phyloP scores from a whole-genome alignment of 176 grass and related monocot species.

The Urochloa ruziziensis region DNA sequence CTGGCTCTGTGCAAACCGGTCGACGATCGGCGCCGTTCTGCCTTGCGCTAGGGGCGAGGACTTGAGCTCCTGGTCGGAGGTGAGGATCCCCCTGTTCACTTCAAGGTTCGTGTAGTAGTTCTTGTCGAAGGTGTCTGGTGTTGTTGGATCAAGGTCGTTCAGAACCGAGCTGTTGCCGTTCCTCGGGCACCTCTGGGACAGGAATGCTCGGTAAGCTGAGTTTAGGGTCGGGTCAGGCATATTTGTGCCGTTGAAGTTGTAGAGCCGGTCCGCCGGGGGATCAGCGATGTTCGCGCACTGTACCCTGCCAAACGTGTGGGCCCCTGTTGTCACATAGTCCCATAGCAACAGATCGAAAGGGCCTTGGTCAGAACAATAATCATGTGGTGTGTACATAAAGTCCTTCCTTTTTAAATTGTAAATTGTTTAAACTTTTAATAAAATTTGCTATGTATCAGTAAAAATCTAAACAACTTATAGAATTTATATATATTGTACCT shows the following conservation, averaged over 20 bases:
- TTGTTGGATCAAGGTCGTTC: constrained; percentile 61
- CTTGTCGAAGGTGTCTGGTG: constrained; percentile 51
- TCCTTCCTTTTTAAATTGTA: too few relatives aligned
- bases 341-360: too few relatives aligned
- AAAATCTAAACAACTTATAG: too few relatives aligned
- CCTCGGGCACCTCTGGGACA: constrained; percentile 37
- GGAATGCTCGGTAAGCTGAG: neutral
- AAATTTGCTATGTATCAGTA: too few relatives aligned
- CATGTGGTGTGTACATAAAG: too few relatives aligned
- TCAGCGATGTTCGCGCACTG: constrained; percentile 16
- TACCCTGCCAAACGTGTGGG: constrained; percentile 63
- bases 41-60: neutral
- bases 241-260: constrained; percentile 55
- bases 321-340: constrained; percentile 19
- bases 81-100: constrained; percentile 39
- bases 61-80: constrained; percentile 66
- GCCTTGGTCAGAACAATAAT: too few relatives aligned
- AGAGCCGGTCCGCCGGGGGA: constrained; percentile 12
- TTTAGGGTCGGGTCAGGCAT: constrained; percentile 47
- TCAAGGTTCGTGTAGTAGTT: constrained; percentile 62
- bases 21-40: constrained; percentile 38
- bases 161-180: neutral
- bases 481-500: too few relatives aligned
- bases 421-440: too few relatives aligned
- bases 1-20: constrained; percentile 49